phyloP scores from a whole-genome alignment of 2,329 filamentous ascomycete genomes.

The Fusarium neocosmosporiellum region DNA sequence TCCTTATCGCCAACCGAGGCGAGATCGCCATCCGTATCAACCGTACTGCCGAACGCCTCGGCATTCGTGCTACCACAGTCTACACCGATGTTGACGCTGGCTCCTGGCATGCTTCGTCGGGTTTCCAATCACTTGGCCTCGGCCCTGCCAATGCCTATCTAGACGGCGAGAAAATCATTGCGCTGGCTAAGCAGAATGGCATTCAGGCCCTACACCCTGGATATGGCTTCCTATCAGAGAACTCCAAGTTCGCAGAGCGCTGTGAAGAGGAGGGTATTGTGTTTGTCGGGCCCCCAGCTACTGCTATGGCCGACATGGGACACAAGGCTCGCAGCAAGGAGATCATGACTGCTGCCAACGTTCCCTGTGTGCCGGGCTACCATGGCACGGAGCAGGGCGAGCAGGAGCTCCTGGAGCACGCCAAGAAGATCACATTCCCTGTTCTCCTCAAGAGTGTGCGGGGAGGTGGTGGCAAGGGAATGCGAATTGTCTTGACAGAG shows the following conservation, averaged over 20 bases:
- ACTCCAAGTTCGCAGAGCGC: constrained; percentile 87
- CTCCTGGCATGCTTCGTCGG: constrained; percentile 89
- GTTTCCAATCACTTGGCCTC: constrained; percentile 85
- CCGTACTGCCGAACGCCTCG: constrained; percentile 85
- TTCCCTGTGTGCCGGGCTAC: constrained; percentile 96
- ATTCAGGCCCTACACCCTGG: constrained; percentile 95
- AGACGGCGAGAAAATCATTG: constrained; percentile 92
- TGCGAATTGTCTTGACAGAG: constrained; percentile 77
- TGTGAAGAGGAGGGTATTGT: constrained; percentile 91
- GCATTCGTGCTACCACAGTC: constrained; percentile 92
- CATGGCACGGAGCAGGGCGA: constrained; percentile 86
- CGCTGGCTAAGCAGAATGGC: constrained; percentile 84
- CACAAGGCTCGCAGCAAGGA: constrained; percentile 94
- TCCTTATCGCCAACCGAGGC: constrained; percentile 95
- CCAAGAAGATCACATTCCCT: constrained; percentile 75
- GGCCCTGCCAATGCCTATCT: constrained; percentile 88
- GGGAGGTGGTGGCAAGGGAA: constrained; percentile 86
- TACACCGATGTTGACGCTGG: constrained; percentile 92
- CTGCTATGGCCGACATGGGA: constrained; percentile 89
- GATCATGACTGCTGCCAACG: constrained; percentile 95
- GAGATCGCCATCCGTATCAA: constrained; percentile 97
- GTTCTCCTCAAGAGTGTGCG: constrained; percentile 84
- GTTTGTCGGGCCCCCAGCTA: constrained; percentile 91
- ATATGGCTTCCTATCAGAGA: constrained; percentile 96
- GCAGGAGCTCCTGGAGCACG: constrained; percentile 71